Base-by-base conservation (phyloP, 495 filamentous ascomycete genomes). In the Letharia lupina region DNA sequence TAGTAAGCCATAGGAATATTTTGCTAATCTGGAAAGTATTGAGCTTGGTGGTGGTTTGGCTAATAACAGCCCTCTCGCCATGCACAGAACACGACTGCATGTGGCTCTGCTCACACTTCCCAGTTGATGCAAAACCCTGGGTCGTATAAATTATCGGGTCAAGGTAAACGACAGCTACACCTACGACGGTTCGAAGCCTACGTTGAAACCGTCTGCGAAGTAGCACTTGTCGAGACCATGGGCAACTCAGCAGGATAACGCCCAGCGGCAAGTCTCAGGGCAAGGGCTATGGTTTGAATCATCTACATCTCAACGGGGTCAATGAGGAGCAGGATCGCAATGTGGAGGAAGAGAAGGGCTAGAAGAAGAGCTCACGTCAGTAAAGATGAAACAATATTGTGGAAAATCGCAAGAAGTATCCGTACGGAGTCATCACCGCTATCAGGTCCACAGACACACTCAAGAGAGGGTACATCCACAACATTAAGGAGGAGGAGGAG, bases 211-310 rank as follows among this genome's bases (percentile, higher is more conserved):
- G 71, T 81, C 68, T 78, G 74, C 73, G 61, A 70, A 41, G 74
- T 73, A 58, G 70, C 73, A 37, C 66, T 66, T 50, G 66, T 45
- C 9, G 61, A 45, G n/a, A 54, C 23, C 11, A 39, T 60, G 16
- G 35, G n/a, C 18, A 39, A 12, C 45, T 44, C 23, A 28, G 23
- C 61, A 54, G 52, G 66, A 57, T 54, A 67, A 67, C 70, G 67
- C 50, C 66, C 68, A 15, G 58, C 56, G 75, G 70, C 71, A 60
- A 65, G 73, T 8, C 68, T 54, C 69, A 75, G 66, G 75, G 75
- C 73, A 80, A 77, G 72, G 75, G 78, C 77, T 72, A 70, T 70
- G 70, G 71, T 82, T 82, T 81, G 79, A 80, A 81, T 35, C 74
- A 67, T 61, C 57, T 76, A 59, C 76, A 81, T 75, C 68, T 78